Evolutionary conservation across 1,284 basidiomycete genomes (phyloP), one percentile per base, ranked within the genome.

Genomic region (Gastroboletus turbinatus): DNA sequence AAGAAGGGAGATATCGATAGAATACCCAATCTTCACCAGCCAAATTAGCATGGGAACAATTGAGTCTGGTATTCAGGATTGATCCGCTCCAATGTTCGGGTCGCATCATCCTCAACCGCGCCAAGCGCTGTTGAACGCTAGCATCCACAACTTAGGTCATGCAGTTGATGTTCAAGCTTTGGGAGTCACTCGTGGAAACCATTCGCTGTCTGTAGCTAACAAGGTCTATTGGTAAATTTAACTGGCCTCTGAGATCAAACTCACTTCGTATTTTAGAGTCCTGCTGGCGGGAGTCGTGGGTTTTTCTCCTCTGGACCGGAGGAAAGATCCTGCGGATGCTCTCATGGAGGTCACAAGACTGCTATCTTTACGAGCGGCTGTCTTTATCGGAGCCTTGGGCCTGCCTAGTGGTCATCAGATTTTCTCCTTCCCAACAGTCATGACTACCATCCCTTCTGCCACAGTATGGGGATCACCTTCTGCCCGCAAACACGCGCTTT

Each of bases 391-490:
- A 16, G 30, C 21, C 21, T 43, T 5, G 21, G 6, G 32, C 21
- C 46, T 17, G 16, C 21, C 21, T 27, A 17, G 19, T 13, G 11
- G 33, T 38, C 50, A 17, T 30, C 21, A 9, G 14, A 30, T 13
- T 23, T 29, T 23, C 27, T 11, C 19, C 21, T 27, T 30, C 19
- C 5, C 27, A 19, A 21, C 32, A 27, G 33, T 32, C 52, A 53
- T 53, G 60, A 36, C 51, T 23, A 56, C 39, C 25, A 21, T 48
- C n/a, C 46, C 61, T 29, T 65, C 63, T 45, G 46, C 46, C 17
- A 46, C 46, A 13, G 33, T 52, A 17, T 63, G 61, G 61, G 63
- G 61, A 11, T 53, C 50, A 16, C 61, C 29, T 10, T 36, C 47
- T 29, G 61, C 61, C 10, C 23, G 13, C 19, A 63, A 50, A 27